Percentiles rank a stretch among this genome's conserved stretches.
Evolutionary conservation across 1,139 yeast species (phyloP).

Genomic region (Scheffersomyces segobiensis): DNA sequence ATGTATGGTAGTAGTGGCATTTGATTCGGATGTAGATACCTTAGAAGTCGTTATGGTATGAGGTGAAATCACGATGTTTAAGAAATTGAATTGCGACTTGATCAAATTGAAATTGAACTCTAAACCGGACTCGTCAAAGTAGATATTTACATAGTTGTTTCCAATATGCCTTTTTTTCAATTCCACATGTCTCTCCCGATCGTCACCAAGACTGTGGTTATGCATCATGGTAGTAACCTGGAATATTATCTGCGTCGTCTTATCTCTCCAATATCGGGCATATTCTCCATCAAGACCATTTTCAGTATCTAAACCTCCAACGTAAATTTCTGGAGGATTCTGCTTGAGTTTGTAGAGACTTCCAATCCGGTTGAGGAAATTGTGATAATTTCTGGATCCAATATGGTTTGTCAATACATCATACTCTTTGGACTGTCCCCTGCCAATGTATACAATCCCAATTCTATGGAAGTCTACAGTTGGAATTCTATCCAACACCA

Average conservation of each 20-base stretch:
- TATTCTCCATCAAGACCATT: conserved; percentile 72
- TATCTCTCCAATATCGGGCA: conserved; percentile 74
- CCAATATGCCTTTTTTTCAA: conserved; percentile 84
- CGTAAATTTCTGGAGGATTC: conserved; percentile 54
- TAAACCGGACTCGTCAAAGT: conserved; percentile 68
- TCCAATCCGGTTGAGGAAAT: conserved; percentile 62
- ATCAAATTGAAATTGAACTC: conserved; percentile 72
- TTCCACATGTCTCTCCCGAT: conserved; percentile 44
- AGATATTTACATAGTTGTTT: conserved; percentile 78
- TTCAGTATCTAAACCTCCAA: conserved; percentile 79
- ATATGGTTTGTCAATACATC: conserved; percentile 65
- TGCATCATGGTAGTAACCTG: conserved; percentile 81
- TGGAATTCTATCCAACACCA: conserved; percentile 73
- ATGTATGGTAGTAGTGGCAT: background rate
- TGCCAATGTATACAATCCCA: conserved; percentile 75
- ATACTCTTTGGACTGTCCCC: conserved; percentile 60
- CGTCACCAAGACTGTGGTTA: conserved; percentile 24
- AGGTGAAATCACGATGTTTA: conserved; percentile 78
- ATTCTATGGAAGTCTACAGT: conserved; percentile 77
- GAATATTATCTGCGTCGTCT: conserved; percentile 68
- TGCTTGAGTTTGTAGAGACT: conserved; percentile 54
- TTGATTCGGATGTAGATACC: background rate
- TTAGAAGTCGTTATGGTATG: conserved; percentile 28
- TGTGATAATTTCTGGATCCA: conserved; percentile 66
- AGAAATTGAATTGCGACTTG: conserved; percentile 77